Base-by-base conservation (phyloP, 305 asterid species). In the Fraxinus sp. region DNA sequence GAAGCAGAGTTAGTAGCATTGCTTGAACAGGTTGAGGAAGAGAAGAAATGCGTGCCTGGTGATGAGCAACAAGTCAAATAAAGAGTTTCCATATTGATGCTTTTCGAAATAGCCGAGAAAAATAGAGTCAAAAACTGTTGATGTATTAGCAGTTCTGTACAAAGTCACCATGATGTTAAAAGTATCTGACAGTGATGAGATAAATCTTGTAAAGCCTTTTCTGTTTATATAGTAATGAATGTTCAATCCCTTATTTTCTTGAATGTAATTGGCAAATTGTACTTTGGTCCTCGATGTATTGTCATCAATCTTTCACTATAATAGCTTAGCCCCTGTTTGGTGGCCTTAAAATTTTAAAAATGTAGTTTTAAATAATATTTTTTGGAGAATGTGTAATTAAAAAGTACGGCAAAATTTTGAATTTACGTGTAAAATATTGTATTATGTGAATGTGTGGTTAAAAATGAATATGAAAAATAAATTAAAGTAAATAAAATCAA, bases 11-110 rank as follows among this genome's bases (percentile, higher is more conserved):
- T 91, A 55, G 88, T 87, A 87, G 93, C 87, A 84, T 81, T 96
- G 91, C 86, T 94, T 24, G 94, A 94, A 86, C 98, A 96, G 84
- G 97, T 94, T 55, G 98, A 96, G 89, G 99, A 96, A 91, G 99
- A 96, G 90, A 96, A 94, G 91, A 89, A 86, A 64, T 86, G 87
- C 1, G 81, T 90, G 83, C 87, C 88, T 33, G 87, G 88, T 55
- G 90, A 91, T 0, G 92, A 90, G 74, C 87, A 94, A 82, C 87
- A 94, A 82, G 85, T 87, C 10, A 91, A 89, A 46, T 91, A 82
- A 79, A 75, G 14, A 41, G 75, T 80, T 46, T 72, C 77, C 59
- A 10, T 30, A 55, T 71, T 26, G 79, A 78, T 74, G 81, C 52
- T 33, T 46, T 39, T 24, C 49, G 13, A 59, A 79, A 43, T 41